phyloP scores from a whole-genome alignment of 192 early-diverging fungal species.

The Backusella liffmaniae region DNA sequence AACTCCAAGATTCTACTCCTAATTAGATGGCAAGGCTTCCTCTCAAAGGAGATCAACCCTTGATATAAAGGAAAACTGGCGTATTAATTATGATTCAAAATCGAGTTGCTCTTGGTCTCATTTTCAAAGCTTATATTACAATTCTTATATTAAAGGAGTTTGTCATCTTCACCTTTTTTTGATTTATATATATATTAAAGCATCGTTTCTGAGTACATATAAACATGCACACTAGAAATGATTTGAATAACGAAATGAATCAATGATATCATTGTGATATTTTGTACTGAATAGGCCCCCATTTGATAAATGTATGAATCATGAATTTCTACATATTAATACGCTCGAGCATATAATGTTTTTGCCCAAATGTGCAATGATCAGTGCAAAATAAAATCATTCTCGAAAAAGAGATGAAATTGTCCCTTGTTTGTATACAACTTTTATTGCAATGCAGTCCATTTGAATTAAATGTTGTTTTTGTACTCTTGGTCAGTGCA shows the following conservation, averaged over 20 bases:
- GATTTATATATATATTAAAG: not conserved
- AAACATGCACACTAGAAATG: not conserved
- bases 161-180: not conserved
- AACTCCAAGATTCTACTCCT: not conserved
- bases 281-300: too few relatives aligned
- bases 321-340: too few relatives aligned
- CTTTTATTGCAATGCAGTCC: not conserved
- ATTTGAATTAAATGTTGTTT: constrained; percentile 6
- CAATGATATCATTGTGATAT: too few relatives aligned
- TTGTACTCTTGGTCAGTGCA: not conserved
- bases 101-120: not conserved
- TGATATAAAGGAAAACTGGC: not conserved
- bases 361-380: not conserved
- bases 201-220: not conserved
- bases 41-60: not conserved
- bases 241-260: too few relatives aligned
- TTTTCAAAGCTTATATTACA: not conserved
- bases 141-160: not conserved
- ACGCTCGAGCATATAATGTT: not conserved
- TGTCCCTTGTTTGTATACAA: not conserved
- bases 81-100: not conserved
- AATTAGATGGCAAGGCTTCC: not conserved
- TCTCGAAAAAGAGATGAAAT: not conserved
- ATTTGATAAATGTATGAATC: too few relatives aligned
- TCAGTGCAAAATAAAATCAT: not conserved